A percentile compares a stretch with the other conserved stretches of the same genome.
Evolutionary conservation across 257 asterid genomes (phyloP).

Genomic region (Penstemon eatonii): DNA sequence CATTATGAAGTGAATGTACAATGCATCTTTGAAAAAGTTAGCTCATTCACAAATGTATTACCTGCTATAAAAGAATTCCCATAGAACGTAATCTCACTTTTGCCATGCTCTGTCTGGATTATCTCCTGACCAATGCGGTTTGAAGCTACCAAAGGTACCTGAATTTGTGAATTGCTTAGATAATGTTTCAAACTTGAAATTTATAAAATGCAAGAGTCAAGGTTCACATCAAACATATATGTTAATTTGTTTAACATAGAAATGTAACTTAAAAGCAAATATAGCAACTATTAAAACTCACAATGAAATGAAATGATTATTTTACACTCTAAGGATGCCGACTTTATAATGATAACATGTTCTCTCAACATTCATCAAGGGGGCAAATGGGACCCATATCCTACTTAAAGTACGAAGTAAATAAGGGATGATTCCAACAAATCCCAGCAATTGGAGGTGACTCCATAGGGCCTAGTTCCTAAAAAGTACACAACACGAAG

Average conservation of each 20-base stretch:
- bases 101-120: conserved; percentile 84
- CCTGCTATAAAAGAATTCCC: conserved; percentile 98
- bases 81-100: conserved; percentile 80
- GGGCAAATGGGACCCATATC: too few relatives aligned
- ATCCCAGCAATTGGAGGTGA: too few relatives aligned
- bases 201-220: neutral
- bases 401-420: too few relatives aligned
- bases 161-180: conserved; percentile 20
- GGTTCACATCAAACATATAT: neutral
- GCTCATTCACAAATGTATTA: conserved; percentile 28
- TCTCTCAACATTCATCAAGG: too few relatives aligned
- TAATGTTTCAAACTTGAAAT: neutral
- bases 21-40: neutral
- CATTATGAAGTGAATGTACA: neutral
- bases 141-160: conserved; percentile 96
- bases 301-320: neutral
- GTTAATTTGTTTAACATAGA: neutral
- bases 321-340: neutral
- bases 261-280: neutral
- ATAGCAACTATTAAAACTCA: neutral
- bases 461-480: too few relatives aligned
- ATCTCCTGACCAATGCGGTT: conserved; percentile 90
- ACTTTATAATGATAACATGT: too few relatives aligned
- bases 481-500: too few relatives aligned
- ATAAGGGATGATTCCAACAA: too few relatives aligned